phyloP scores from a whole-genome alignment of 148 eudicot species.

The Rhododendron molle region DNA sequence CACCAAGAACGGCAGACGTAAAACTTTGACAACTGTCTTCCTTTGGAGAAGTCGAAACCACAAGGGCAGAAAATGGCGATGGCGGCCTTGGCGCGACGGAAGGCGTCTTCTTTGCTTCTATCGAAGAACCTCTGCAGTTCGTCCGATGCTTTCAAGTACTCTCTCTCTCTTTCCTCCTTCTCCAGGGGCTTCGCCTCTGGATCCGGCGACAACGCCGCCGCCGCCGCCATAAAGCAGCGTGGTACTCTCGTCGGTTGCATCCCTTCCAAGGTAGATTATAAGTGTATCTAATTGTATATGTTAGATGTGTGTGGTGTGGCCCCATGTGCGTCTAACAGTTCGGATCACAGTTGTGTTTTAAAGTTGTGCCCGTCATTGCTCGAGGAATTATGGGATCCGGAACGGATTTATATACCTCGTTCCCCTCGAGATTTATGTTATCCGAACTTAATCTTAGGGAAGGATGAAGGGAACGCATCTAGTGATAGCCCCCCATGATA shows the following conservation, averaged over 20 bases:
- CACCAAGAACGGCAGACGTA: not conserved
- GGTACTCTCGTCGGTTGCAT: slow-evolving; percentile 87
- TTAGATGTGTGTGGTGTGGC: no score
- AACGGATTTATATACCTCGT: not conserved
- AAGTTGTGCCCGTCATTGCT: not conserved
- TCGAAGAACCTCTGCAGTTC: slow-evolving; percentile 29
- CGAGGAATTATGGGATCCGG: not conserved
- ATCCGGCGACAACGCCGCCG: slow-evolving; percentile 69
- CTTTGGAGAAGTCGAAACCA: not conserved
- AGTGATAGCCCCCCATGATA: not conserved
- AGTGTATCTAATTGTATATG: not conserved
- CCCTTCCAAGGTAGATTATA: slow-evolving; percentile 67
- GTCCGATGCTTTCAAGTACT: slow-evolving; percentile 31
- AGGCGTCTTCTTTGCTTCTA: slow-evolving; percentile 20
- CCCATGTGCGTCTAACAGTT: no score
- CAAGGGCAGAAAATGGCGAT: slow-evolving; percentile 51
- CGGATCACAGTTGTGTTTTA: not conserved
- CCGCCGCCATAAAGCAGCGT: slow-evolving; percentile 91
- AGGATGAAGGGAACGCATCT: not conserved
- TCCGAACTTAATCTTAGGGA: no score
- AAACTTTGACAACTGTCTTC: not conserved
- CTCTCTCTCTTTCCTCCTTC: slow-evolving; percentile 41
- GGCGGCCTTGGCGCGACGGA: slow-evolving; percentile 62
- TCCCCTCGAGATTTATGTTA: not conserved
- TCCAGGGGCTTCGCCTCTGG: slow-evolving; percentile 57